Base-by-base conservation (phyloP, 192 early-diverging fungal genomes). In the Anaeromyces robustus region DNA sequence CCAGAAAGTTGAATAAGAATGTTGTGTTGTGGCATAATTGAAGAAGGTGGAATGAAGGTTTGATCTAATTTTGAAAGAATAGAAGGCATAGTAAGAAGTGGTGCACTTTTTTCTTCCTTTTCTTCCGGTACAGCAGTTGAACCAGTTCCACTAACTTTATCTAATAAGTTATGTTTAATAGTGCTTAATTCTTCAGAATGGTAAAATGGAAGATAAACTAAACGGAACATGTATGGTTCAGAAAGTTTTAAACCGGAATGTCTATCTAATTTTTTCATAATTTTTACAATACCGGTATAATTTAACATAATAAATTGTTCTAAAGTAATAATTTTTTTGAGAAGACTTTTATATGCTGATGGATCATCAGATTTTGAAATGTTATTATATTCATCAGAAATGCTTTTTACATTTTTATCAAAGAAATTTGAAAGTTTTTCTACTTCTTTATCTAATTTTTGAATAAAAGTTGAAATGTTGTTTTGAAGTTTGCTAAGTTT, bases 201-300 rank as follows among this genome's bases (percentile, higher is more conserved):
- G 29, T 92, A 92, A 86, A 96, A 92, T 4, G 92, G 88, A 31
- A 90, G 78, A 31, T 84, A 83, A 41, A 89, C 84, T 18, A 91
- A 84, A 16, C 88, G 87, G 80, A 88, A 84, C 19, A 93, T 82
- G 77, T 93, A 93, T 11, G 89, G 87, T 81, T 94, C 93, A 41
- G 90, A 87, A 43, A 95, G 87, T 30, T 88, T 86, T 77, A 94
- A 86, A 0, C 94, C 95, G 26, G 85, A 92, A 88, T 93, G 93
- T 80, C 93, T 90, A 85, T 95, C 95, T 83, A 92, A 90, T 82
- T 96, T 96, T 83, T 96, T 96, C 77, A 96, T 87, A 32, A 94
- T 94, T 87, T 96, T 96, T 77, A 91, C 89, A 37, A 96, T 90
- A 30, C 92, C 95, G 0, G 94, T 95, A 78, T 94, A 94, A 87